Percentiles rank a stretch among this genome's conserved stretches.
phyloP scores from a whole-genome alignment of 192 early-diverging fungal species.

The Entomortierella parvispora region DNA sequence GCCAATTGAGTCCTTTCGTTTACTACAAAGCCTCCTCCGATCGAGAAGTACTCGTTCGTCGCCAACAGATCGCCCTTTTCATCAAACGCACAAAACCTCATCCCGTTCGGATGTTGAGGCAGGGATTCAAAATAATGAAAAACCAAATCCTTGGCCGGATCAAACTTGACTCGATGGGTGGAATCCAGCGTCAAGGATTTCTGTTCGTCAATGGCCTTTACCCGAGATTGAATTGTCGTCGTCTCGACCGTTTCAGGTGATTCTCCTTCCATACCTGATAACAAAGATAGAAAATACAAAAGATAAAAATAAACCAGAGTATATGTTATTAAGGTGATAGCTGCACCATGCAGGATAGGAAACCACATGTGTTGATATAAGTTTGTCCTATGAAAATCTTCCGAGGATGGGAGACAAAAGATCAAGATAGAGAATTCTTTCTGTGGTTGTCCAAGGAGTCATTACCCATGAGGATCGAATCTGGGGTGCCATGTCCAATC shows the following conservation, averaged over 20 bases:
- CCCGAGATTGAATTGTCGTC: conserved; percentile 76
- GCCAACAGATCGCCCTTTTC: conserved; percentile 79
- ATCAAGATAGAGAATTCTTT: too few species aligned
- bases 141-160: conserved; percentile 84
- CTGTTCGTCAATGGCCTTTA: conserved; percentile 78
- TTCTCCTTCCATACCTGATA: background rate
- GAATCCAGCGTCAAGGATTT: conserved; percentile 79
- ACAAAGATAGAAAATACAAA: background rate
- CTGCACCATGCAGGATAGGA: too few species aligned
- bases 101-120: conserved; percentile 96
- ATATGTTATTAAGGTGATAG: too few species aligned
- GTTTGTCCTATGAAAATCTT: too few species aligned
- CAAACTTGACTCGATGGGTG: conserved; percentile 81
- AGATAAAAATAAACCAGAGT: background rate
- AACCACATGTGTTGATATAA: too few species aligned
- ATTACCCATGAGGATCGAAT: conserved; percentile 88
- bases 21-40: conserved; percentile 96
- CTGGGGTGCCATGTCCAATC: conserved; percentile 94
- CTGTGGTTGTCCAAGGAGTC: too few species aligned
- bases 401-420: too few species aligned
- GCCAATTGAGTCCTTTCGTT: conserved; percentile 87
- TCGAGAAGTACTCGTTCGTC: conserved; percentile 96
- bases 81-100: conserved; percentile 93
- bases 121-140: conserved; percentile 89
- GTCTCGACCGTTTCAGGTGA: conserved; percentile 72